phyloP scores from a whole-genome alignment of 1,139 yeast genomes.

The Geotrichum phurueaensis region DNA sequence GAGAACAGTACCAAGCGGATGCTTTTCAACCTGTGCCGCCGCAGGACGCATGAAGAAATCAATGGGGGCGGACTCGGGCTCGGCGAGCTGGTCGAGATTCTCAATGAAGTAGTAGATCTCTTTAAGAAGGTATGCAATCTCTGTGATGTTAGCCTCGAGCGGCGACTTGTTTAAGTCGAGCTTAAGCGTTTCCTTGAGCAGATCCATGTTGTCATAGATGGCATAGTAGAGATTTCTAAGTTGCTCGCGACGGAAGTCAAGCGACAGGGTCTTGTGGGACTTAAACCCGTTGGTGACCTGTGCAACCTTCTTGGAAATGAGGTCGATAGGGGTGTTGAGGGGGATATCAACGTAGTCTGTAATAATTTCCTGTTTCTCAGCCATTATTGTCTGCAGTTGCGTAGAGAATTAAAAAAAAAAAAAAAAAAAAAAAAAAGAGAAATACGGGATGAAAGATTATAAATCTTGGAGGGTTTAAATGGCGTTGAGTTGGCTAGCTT shows the following conservation, averaged over 20 bases:
- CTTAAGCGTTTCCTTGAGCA: slow-evolving; percentile 51
- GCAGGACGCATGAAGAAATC: slow-evolving; percentile 46
- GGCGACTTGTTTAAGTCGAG: slow-evolving; percentile 62
- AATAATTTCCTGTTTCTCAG: neutral
- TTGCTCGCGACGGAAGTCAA: slow-evolving; percentile 56
- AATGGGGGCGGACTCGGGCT: slow-evolving; percentile 46
- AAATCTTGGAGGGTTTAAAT: neutral
- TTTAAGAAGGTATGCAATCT: slow-evolving; percentile 45
- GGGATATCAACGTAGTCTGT: slow-evolving; percentile 15
- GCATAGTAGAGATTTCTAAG: slow-evolving; percentile 65
- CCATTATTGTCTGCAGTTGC: neutral
- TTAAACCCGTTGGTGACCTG: slow-evolving; percentile 43
- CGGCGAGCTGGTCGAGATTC: slow-evolving; percentile 56
- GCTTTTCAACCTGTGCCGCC: slow-evolving; percentile 51
- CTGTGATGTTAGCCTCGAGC: slow-evolving; percentile 57
- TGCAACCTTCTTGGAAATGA: slow-evolving; percentile 47
- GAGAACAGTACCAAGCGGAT: slow-evolving; percentile 72
- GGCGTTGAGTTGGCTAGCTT: neutral
- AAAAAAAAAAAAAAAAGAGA: neutral
- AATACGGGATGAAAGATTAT: neutral
- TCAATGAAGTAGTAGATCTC: slow-evolving; percentile 60
- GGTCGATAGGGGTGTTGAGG: slow-evolving; percentile 42
- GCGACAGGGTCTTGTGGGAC: slow-evolving; percentile 46
- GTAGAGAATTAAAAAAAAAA: neutral
- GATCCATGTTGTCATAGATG: slow-evolving; percentile 53